Percentiles rank a stretch among this genome's conserved stretches.
phyloP scores from a whole-genome alignment of 306 rosid genomes.

The Quercus rubra region DNA sequence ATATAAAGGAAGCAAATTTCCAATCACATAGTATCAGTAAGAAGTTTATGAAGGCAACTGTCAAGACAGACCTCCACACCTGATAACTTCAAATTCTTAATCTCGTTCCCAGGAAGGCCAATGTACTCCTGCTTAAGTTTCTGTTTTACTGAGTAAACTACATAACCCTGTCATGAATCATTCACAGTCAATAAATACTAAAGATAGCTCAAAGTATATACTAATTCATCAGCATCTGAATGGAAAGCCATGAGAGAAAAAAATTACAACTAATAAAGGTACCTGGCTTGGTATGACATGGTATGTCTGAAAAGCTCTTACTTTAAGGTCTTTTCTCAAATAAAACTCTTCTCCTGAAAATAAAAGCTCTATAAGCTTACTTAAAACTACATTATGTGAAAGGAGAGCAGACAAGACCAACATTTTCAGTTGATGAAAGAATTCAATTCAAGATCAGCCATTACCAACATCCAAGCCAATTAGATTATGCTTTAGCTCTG shows the following conservation, averaged over 20 bases:
- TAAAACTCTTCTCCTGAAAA: slow-evolving; percentile 74
- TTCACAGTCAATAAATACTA: slow-evolving; percentile 4
- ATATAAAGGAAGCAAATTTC: not conserved
- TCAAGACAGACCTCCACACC: slow-evolving; percentile 81
- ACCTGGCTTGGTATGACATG: slow-evolving; percentile 94
- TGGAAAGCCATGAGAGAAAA: slow-evolving; percentile 3
- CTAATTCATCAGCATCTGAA: not conserved
- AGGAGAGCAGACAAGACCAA: not conserved
- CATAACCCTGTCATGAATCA: slow-evolving; percentile 68
- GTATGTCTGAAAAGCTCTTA: slow-evolving; percentile 79
- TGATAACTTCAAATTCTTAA: slow-evolving; percentile 64
- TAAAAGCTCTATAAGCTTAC: slow-evolving; percentile 2
- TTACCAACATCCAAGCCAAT: slow-evolving; percentile 89
- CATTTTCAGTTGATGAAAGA: slow-evolving; percentile 4
- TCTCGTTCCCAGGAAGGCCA: slow-evolving; percentile 61
- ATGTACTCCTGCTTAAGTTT: slow-evolving; percentile 69
- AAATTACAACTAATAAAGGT: not conserved
- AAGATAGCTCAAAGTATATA: not conserved
- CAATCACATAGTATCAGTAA: not conserved
- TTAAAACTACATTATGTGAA: not conserved
- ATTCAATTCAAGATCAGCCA: slow-evolving; percentile 22
- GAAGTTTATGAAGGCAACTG: slow-evolving; percentile 15
- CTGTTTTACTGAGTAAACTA: slow-evolving; percentile 66
- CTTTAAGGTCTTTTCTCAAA: slow-evolving; percentile 75
- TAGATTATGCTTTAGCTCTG: slow-evolving; percentile 71